A percentile compares a stretch with the other conserved stretches of the same genome.
Evolutionary conservation across 75 land plant species (phyloP).

Genomic region (Picea glauca): DNA sequence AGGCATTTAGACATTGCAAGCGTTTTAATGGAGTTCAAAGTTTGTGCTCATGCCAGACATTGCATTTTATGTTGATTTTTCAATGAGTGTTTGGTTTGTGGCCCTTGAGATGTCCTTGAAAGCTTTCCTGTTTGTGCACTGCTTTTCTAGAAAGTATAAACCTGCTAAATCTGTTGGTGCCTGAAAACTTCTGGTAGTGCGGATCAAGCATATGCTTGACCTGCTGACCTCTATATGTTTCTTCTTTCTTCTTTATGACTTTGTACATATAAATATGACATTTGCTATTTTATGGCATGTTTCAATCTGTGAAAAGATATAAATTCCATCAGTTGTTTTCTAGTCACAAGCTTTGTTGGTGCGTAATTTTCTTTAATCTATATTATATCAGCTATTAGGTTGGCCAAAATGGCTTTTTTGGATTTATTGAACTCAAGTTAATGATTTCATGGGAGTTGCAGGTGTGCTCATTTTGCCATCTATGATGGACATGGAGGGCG

Average conservation of each 20-base stretch:
- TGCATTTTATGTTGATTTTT: too few relatives aligned
- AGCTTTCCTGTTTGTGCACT: not conserved
- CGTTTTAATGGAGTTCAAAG: too few relatives aligned
- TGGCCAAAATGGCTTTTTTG: not conserved
- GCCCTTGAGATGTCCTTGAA: not conserved
- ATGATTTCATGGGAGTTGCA: slow-evolving; percentile 11
- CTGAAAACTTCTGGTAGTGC: not conserved
- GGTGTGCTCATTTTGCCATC: slow-evolving; percentile 84
- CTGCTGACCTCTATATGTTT: not conserved
- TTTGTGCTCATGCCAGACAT: too few relatives aligned
- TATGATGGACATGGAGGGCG: slow-evolving; percentile 93
- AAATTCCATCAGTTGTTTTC: not conserved
- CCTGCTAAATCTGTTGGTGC: not conserved
- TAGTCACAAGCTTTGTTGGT: not conserved
- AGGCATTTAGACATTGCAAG: too few relatives aligned
- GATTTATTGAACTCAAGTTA: not conserved
- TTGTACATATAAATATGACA: not conserved
- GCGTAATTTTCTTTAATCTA: not conserved
- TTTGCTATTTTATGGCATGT: not conserved
- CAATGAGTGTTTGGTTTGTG: not conserved
- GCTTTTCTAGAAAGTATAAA: not conserved
- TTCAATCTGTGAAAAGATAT: not conserved
- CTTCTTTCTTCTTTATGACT: not conserved
- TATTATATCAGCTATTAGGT: not conserved
- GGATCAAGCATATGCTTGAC: not conserved